phyloP scores from a whole-genome alignment of 2,329 filamentous ascomycete genomes.

The Tolypocladium amazonense region DNA sequence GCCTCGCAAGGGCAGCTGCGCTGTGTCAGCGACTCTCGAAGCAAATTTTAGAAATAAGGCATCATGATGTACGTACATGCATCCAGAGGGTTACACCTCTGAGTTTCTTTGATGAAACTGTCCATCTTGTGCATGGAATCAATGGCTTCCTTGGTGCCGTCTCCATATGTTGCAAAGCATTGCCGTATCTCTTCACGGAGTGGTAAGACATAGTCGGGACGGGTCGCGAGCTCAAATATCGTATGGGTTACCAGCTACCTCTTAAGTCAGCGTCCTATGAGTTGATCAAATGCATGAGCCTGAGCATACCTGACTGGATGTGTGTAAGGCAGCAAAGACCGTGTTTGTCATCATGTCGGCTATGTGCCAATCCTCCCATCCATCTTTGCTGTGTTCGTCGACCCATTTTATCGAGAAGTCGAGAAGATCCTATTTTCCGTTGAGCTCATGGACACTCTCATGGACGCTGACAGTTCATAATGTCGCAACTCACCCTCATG shows the following conservation, averaged over 20 bases:
- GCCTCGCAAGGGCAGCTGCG: conserved; percentile 5
- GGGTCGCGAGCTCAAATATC: conserved; percentile 7
- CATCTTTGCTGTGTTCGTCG: not conserved
- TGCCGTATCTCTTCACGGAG: conserved; percentile 5
- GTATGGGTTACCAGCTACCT: conserved; percentile 2
- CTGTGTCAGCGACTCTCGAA: not conserved
- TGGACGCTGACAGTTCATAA: not conserved
- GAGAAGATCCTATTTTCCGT: conserved; percentile 3
- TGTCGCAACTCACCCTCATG: conserved; percentile 2
- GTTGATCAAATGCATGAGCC: not conserved
- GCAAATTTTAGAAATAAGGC: not conserved
- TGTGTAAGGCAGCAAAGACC: conserved; percentile 7
- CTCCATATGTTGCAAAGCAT: conserved; percentile 4
- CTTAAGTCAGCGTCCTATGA: not conserved
- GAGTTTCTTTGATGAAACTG: conserved; percentile 10
- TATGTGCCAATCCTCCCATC: conserved; percentile 3
- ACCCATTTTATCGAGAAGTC: conserved; percentile 6
- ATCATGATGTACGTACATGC: conserved; percentile 1
- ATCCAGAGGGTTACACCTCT: conserved; percentile 7
- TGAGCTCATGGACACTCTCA: not conserved
- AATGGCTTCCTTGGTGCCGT: conserved; percentile 3
- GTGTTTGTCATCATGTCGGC: conserved; percentile 5
- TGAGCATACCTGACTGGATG: conserved; percentile 6
- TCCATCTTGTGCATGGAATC: conserved; percentile 7
- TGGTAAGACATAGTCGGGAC: conserved; percentile 2